Evolutionary conservation across 2,329 filamentous ascomycete species (phyloP), one percentile per base, ranked within the genome.

Genomic region (Thermomyces lanuginosus): DNA sequence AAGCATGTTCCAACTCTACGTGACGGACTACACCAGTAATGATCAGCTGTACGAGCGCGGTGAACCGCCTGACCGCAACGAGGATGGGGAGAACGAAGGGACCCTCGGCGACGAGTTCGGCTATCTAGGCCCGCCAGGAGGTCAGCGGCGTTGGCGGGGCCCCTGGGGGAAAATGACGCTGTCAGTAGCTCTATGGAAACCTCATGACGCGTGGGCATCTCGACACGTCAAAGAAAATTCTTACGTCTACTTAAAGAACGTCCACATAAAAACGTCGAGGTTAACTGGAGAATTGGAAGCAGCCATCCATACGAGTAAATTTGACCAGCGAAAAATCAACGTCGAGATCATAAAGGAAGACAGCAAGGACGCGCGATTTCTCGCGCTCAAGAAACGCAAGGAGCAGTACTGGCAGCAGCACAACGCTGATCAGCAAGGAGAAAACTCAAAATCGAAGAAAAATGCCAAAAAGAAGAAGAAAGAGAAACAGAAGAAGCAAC

Each of bases 1-100:
- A 23, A 60, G 64, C 14, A 65, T 53, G 30, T 51, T 67, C 8
- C 68, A 70, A 4, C 36, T 92, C 0, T 83, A 83, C 58, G 56
- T 92, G 10, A 77, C 79, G 0, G 84, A 93, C 49, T 92, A 84
- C 48, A 91, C 82, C 0, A 55, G 68, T 26, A 81, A 93, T 41
- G 43, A 59, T 0, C 33, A 42, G 1, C 72, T 93, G 31, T 74
- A 64, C 36, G 51, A 71, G 18, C 70, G 69, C 31, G 40, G 43
- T 8, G 44, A 56, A 17, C 26, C 29, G 3, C 53, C 53, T 3
- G 43, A 50, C 24, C 48, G 55, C 6, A 42, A 44, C 4, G 32
- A 39, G 9, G 37, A 46, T 1, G n/a, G n/a, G n/a, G 46, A 46
- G 5, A 46, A 46, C 4, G 52, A 50, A 21, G 63, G 69, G 24